A percentile compares a stretch with the other conserved stretches of the same genome.
These are phyloP conservation scores for Grosmannia penicillata DNA, from an alignment of 2,329 filamentous ascomycete genomes.

Conservation along the genomic window DNA sequence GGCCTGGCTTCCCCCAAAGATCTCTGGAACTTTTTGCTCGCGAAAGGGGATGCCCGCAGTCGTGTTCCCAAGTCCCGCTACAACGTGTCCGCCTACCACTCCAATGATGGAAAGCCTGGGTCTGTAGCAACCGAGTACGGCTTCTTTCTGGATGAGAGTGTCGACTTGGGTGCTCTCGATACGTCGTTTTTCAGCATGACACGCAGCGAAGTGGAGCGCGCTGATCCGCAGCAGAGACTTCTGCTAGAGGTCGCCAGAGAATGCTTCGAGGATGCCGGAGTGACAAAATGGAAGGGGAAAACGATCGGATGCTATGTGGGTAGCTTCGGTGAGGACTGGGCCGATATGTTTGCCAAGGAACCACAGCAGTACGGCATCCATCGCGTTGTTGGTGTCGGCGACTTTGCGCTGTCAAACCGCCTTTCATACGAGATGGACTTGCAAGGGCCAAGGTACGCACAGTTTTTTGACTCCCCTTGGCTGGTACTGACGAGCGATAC, in stretches of 20 bases:
- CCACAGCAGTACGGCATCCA: constrained; percentile 27
- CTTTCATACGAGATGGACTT: constrained; percentile 19
- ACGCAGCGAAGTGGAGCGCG: constrained; percentile 3
- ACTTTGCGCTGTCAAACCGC: constrained; percentile 29
- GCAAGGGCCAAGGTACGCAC: constrained; percentile 1
- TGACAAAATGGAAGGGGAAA: constrained; percentile 5
- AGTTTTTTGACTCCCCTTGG: no score
- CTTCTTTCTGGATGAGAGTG: constrained; percentile 6
- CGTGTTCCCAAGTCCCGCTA: constrained; percentile 11
- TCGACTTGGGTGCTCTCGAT: constrained; percentile 5
- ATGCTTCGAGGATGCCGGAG: constrained; percentile 9
- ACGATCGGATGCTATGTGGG: constrained; percentile 13
- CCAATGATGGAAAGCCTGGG: constrained; percentile 6
- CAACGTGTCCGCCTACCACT: constrained; percentile 11
- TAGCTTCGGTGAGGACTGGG: constrained; percentile 10
- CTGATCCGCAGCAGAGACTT: constrained; percentile 13
- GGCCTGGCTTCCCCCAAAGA: constrained; percentile 10
- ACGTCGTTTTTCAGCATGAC: constrained; percentile 7
- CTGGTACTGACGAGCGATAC: background rate
- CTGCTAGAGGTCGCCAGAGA: constrained; percentile 7
- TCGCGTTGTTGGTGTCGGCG: constrained; percentile 32
- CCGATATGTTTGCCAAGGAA: constrained; percentile 2
- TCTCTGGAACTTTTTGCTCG: constrained; percentile 16
- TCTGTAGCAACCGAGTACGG: constrained; percentile 1
- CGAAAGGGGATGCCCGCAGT: constrained; percentile 11